phyloP scores from a whole-genome alignment of 2,329 filamentous ascomycete genomes.

The Passalora sequoiae region DNA sequence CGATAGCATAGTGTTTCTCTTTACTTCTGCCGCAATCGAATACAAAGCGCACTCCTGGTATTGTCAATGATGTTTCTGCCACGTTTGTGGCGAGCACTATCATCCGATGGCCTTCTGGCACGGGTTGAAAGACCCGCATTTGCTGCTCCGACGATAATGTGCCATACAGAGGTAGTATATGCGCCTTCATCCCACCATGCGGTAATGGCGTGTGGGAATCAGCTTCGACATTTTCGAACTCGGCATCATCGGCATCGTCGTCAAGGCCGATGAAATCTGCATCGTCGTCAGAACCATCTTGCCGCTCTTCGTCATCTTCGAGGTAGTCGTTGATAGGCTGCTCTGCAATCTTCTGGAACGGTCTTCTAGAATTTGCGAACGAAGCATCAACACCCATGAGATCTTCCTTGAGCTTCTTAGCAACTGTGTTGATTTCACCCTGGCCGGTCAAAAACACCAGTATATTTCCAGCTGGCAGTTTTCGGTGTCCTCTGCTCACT shows the following conservation, averaged over 20 bases:
- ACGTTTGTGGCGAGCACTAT: constrained; percentile 94
- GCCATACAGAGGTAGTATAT: constrained; percentile 91
- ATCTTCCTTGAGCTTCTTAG: constrained; percentile 68
- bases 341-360: neutral
- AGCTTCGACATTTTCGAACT: constrained; percentile 50
- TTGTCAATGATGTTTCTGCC: constrained; percentile 93
- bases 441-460: constrained; percentile 92
- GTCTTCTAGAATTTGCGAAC: constrained; percentile 13
- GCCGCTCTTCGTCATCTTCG: constrained; percentile 39
- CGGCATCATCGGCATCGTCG: constrained; percentile 41
- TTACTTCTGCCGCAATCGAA: constrained; percentile 93
- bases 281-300: constrained; percentile 52
- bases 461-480: constrained; percentile 84
- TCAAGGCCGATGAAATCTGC: constrained; percentile 57
- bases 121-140: constrained; percentile 78
- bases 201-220: constrained; percentile 47
- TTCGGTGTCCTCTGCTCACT: constrained; percentile 78
- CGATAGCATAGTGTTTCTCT: constrained; percentile 81
- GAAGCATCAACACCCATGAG: constrained; percentile 49
- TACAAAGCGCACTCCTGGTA: constrained; percentile 89
- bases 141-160: constrained; percentile 87
- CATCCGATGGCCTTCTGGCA: constrained; percentile 71
- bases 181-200: constrained; percentile 60
- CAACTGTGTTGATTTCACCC: constrained; percentile 81
- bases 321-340: constrained; percentile 28